Percentiles rank a stretch among this genome's conserved stretches.
Evolutionary conservation across 139 green algal genomes (phyloP).

Genomic region (Chloropicon primus): DNA sequence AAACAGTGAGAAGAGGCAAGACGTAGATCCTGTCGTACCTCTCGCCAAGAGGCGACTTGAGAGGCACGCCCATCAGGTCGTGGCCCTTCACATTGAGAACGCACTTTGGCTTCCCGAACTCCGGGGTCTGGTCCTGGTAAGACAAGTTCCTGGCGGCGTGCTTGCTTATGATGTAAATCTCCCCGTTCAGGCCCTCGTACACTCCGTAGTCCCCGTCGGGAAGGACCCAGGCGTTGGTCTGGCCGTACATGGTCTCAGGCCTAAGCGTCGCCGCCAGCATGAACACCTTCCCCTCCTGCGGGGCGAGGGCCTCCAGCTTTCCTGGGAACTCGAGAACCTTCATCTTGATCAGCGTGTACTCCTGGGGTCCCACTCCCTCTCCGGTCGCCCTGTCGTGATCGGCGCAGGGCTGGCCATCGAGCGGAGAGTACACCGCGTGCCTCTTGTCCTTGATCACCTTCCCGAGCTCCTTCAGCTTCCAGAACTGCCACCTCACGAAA

Average conservation of each 20-base stretch:
- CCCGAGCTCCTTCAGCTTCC: conserved; percentile 59
- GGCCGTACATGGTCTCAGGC: conserved; percentile 98
- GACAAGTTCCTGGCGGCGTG: conserved; percentile 82
- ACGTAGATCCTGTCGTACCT: conserved; percentile 70
- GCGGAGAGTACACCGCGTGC: conserved; percentile 73
- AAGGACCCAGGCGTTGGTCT: conserved; percentile 97
- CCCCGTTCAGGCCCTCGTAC: conserved; percentile 53
- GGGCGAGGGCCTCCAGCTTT: conserved; percentile 50
- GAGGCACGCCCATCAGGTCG: conserved; percentile 81
- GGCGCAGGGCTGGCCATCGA: conserved; percentile 90
- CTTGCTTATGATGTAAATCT: conserved; percentile 79
- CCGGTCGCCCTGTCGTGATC: conserved; percentile 79
- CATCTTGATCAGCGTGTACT: conserved; percentile 99
- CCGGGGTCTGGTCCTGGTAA: conserved; percentile 68
- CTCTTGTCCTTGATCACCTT: conserved; percentile 92
- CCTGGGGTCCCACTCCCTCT: conserved; percentile 86
- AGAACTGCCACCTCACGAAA: conserved; percentile 94
- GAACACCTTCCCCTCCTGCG: conserved; percentile 56
- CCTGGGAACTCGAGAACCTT: conserved; percentile 54
- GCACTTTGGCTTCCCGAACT: conserved; percentile 46
- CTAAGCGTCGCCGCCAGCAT: conserved; percentile 88
- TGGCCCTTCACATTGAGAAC: conserved; percentile 70
- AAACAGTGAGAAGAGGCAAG: conserved; percentile 93
- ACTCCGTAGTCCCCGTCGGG: conserved; percentile 89
- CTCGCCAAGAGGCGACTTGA: conserved; percentile 31